A percentile compares a stretch with the other conserved stretches of the same genome.
These are phyloP conservation scores for Citrus inodora DNA, from an alignment of 345 rosid genomes.

Conservation along the genomic window DNA sequence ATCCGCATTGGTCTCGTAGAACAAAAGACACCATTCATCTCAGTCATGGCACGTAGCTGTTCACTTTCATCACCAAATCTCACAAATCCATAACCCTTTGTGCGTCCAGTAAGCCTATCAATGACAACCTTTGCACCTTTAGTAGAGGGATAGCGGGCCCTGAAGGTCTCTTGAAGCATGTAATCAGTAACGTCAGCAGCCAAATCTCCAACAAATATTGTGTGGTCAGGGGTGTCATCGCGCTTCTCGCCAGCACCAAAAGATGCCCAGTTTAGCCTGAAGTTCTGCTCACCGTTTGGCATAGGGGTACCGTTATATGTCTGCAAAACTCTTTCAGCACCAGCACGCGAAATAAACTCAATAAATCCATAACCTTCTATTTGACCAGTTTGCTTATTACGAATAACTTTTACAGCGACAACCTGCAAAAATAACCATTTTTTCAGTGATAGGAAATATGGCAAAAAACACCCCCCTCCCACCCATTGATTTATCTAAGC, in stretches of 20 bases:
- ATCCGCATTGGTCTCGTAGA: slow-evolving; percentile 92
- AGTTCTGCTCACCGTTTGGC: slow-evolving; percentile 71
- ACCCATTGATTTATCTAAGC: not conserved
- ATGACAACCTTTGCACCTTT: slow-evolving; percentile 93
- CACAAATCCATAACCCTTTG: slow-evolving; percentile 93
- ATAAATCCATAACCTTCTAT: slow-evolving; percentile 84
- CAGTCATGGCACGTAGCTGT: slow-evolving; percentile 79
- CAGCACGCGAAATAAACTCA: slow-evolving; percentile 62
- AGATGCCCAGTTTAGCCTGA: slow-evolving; percentile 87
- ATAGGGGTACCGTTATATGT: slow-evolving; percentile 61
- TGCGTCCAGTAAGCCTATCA: slow-evolving; percentile 79
- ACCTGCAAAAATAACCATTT: slow-evolving; percentile 29
- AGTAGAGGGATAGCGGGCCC: slow-evolving; percentile 58
- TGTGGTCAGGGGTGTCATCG: slow-evolving; percentile 69
- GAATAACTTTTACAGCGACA: slow-evolving; percentile 62
- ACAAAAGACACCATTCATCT: slow-evolving; percentile 88
- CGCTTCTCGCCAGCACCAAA: slow-evolving; percentile 74
- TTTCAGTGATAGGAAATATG: not conserved
- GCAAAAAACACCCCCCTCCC: not conserved
- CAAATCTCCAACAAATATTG: slow-evolving; percentile 89
- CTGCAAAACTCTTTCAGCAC: slow-evolving; percentile 80
- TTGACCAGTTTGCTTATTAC: slow-evolving; percentile 73
- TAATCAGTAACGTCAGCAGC: slow-evolving; percentile 95
- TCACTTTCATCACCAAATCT: slow-evolving; percentile 80
- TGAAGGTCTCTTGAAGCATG: slow-evolving; percentile 78